These are phyloP conservation scores for Aureobasidium sp. DNA, from an alignment of 2,329 filamentous ascomycete genomes.

Conservation along the genomic window DNA sequence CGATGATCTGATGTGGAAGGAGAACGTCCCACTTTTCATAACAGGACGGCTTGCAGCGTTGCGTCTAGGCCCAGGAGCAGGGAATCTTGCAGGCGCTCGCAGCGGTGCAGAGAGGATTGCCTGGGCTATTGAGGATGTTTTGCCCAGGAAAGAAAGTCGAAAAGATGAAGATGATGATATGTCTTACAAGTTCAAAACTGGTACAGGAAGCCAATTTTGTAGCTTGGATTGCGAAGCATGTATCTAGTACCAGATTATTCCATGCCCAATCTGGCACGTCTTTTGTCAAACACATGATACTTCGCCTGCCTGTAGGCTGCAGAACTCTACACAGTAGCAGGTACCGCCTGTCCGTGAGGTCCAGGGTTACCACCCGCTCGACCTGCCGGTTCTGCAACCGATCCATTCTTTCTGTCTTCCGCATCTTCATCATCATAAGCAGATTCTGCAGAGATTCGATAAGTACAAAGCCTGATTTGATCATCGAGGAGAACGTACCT, in stretches of 20 bases:
- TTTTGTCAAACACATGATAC: too few relatives aligned
- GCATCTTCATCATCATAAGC: constrained; percentile 23
- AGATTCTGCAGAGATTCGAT: constrained; percentile 25
- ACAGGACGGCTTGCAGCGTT: constrained; percentile 62
- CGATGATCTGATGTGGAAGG: constrained; percentile 68
- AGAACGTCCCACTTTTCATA: constrained; percentile 66
- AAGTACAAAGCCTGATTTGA: constrained; percentile 60
- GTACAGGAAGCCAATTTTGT: constrained; percentile 37
- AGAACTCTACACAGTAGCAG: not conserved
- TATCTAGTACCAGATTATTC: not conserved
- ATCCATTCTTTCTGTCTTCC: constrained; percentile 15
- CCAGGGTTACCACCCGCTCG: not conserved
- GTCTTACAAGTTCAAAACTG: constrained; percentile 30
- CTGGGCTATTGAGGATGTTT: constrained; percentile 59
- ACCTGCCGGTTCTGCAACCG: not conserved
- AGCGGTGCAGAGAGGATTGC: constrained; percentile 66
- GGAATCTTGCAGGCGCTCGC: constrained; percentile 67
- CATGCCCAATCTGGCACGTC: not conserved
- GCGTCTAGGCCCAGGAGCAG: constrained; percentile 63
- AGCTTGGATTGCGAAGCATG: constrained; percentile 5
- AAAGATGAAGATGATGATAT: constrained; percentile 20
- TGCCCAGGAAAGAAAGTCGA: constrained; percentile 29
- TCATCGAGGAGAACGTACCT: constrained; percentile 50
- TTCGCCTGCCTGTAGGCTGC: not conserved
- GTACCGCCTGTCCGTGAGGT: constrained; percentile 3